Evolutionary conservation across 1,284 basidiomycete species (phyloP), one percentile per base, ranked within the genome.

Genomic region (Sporisorium graminicola): DNA sequence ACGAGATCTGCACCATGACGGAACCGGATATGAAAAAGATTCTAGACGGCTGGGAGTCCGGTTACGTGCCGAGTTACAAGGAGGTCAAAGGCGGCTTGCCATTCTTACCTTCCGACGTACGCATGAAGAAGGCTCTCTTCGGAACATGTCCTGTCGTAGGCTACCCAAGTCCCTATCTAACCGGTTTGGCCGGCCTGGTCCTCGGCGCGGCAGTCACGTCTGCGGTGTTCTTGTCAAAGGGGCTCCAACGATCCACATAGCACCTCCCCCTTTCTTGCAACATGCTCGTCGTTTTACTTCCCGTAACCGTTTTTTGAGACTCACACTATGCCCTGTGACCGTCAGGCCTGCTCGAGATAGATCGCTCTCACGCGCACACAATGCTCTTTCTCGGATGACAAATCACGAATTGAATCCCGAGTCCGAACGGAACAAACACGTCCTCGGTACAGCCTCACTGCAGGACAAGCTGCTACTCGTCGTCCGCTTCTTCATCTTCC

Each of bases 1-100:
- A 92, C 62, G 91, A 94, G 65, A 89, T 94, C 51, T 90, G 90
- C 12, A 79, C 86, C 60, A 87, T 94, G 80, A 90, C 92, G 81
- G 90, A 92, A 33, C 86, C 84, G 10, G 83, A 84, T 58, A 81
- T 82, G 73, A 61, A 79, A 0, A 65, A 69, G 26, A 78, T 87
- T 35, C 73, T 86, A 29, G 78, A 79, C 2, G 86, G 86, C 2
- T 87, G 86, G 86, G 80, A 86, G 54, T 57, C 70, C 4, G 84
- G 82, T 0, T 64, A 72, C 40, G 84, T 86, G 6, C 79, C 76
- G 13, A 75, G 75, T 22, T 85, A 81, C 46, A 60, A 63, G n/a
- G 53, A 79, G 51, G 74, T 75, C 50, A 75, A 72, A 22, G 77
- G 79, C 7, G 57, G 66, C 3, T 27, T 65, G 33, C 58, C 62